phyloP scores from a whole-genome alignment of 176 grass and related monocot species.

The Avena sativa region DNA sequence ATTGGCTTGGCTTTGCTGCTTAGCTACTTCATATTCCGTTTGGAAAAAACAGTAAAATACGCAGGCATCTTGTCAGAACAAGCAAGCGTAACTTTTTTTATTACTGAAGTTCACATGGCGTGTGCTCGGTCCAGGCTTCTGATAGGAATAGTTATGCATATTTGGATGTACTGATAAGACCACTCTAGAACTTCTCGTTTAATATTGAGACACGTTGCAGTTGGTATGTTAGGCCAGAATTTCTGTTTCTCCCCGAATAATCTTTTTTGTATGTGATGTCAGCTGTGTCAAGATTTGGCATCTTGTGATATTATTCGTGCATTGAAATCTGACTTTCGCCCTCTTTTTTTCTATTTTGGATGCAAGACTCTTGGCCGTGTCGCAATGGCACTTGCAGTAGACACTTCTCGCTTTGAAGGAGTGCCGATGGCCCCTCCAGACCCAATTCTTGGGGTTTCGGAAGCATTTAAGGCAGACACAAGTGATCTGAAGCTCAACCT shows the following conservation, averaged over 20 bases:
- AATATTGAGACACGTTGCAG: neutral
- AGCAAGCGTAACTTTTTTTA: neutral
- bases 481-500: constrained; percentile 94
- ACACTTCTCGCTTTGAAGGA: constrained; percentile 84
- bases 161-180: neutral
- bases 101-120: neutral
- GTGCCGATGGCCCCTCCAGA: constrained; percentile 94
- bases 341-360: neutral
- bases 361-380: constrained; percentile 26
- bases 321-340: constrained; percentile 27
- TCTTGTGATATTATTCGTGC: neutral
- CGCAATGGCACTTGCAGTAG: constrained; percentile 70
- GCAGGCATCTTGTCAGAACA: neutral
- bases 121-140: neutral
- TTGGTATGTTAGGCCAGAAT: neutral
- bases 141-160: neutral
- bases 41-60: neutral
- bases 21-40: neutral
- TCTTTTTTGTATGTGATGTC: constrained; percentile 6
- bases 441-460: constrained; percentile 94
- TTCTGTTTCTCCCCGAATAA: neutral
- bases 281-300: constrained; percentile 7
- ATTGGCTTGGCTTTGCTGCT: no score
- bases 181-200: neutral
- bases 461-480: constrained; percentile 87